These are phyloP conservation scores for Craspedostauros australis DNA, from an alignment of 108 stramenopile species.

Conservation along the genomic window DNA sequence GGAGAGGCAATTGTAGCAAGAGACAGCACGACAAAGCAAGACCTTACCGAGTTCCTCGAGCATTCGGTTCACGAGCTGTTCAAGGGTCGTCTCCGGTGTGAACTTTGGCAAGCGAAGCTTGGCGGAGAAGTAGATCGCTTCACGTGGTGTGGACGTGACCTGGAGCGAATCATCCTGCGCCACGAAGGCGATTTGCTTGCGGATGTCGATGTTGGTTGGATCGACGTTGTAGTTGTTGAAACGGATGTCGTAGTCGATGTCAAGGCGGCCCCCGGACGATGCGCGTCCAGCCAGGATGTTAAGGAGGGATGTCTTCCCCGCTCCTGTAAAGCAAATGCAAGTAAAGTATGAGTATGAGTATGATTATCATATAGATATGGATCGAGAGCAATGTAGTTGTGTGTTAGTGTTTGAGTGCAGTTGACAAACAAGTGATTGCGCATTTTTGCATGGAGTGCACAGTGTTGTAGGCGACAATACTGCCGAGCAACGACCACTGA, in stretches of 20 bases:
- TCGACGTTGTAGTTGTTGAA: constrained; percentile 63
- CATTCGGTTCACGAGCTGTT: constrained; percentile 60
- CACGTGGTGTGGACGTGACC: constrained; percentile 78
- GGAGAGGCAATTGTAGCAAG: too few species aligned
- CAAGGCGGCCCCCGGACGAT: constrained; percentile 23
- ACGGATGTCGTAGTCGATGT: constrained; percentile 48
- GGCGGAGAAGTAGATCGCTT: constrained; percentile 80
- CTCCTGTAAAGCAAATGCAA: not conserved
- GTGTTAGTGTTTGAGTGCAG: too few species aligned
- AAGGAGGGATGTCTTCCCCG: constrained; percentile 78
- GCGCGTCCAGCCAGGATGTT: constrained; percentile 76
- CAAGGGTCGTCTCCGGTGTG: constrained; percentile 48
- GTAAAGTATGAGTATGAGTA: not conserved
- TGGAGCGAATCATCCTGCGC: constrained; percentile 80
- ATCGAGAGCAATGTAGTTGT: too few species aligned
- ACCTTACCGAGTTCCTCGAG: constrained; percentile 65
- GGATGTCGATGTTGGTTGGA: constrained; percentile 52
- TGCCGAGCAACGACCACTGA: too few species aligned
- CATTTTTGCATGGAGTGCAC: too few species aligned
- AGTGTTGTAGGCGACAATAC: too few species aligned
- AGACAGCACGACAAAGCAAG: constrained; percentile 54
- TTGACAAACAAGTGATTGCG: too few species aligned
- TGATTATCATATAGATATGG: not conserved
- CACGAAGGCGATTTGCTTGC: constrained; percentile 81
- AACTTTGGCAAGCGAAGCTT: constrained; percentile 59